Evolutionary conservation across 1,284 basidiomycete genomes (phyloP).

Genomic region (Ceraceosorus guamensis): DNA sequence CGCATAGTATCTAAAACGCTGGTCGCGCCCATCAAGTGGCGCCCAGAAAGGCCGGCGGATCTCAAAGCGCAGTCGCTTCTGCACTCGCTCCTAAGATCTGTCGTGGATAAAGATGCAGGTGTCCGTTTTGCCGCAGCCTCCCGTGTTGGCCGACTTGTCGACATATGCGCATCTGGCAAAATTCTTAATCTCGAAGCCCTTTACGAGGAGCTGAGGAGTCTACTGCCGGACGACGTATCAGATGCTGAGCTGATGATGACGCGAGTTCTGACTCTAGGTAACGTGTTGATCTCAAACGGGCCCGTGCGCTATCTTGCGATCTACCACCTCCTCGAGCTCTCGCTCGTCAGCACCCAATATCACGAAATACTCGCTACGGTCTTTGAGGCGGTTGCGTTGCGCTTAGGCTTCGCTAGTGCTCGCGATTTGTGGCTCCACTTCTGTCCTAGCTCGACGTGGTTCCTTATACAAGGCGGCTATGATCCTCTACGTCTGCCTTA

Average conservation of each 20-base stretch:
- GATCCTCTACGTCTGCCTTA: conserved; percentile 65
- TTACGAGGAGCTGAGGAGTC: conserved; percentile 16
- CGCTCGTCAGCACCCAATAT: conserved; percentile 49
- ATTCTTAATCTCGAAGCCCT: conserved; percentile 5
- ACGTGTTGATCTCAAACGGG: conserved; percentile 74
- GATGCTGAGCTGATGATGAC: conserved; percentile 74
- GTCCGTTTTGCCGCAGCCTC: conserved; percentile 71
- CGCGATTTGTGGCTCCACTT: conserved; percentile 69
- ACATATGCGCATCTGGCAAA: conserved; percentile 6
- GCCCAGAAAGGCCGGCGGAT: conserved; percentile 6
- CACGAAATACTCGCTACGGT: conserved; percentile 61
- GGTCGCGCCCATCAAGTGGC: not conserved
- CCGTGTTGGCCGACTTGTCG: conserved; percentile 58
- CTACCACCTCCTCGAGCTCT: conserved; percentile 73
- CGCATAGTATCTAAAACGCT: not conserved
- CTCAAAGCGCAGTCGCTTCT: conserved; percentile 5
- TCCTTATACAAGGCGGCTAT: conserved; percentile 42
- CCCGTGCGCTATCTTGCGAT: conserved; percentile 75
- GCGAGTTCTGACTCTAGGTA: conserved; percentile 68
- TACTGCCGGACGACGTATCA: conserved; percentile 17
- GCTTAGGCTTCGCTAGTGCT: conserved; percentile 64
- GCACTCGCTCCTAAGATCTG: conserved; percentile 12
- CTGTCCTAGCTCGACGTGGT: conserved; percentile 60
- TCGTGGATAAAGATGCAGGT: conserved; percentile 68
- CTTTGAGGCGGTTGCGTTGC: conserved; percentile 59